A percentile compares a stretch with the other conserved stretches of the same genome.
Evolutionary conservation across 2,329 filamentous ascomycete species (phyloP).

Genomic region (Cladosporium colombiae): DNA sequence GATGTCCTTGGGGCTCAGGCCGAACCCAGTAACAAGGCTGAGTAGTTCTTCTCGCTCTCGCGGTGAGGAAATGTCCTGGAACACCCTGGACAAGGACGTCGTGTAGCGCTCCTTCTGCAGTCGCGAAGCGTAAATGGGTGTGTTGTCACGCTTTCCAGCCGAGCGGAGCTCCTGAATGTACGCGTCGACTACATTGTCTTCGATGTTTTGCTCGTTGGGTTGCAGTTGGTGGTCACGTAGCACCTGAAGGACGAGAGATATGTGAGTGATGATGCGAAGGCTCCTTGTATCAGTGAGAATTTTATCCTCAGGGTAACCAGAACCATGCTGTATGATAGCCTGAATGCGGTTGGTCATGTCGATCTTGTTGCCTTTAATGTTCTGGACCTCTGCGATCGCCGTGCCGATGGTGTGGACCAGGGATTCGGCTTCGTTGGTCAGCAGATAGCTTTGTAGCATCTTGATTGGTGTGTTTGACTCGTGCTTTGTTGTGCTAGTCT

Average conservation of each 20-base stretch:
- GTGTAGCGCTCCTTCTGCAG: constrained; percentile 66
- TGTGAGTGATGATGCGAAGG: constrained; percentile 49
- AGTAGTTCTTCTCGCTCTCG: constrained; percentile 69
- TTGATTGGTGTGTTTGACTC: constrained; percentile 69
- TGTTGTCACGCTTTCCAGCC: constrained; percentile 71
- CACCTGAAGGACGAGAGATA: constrained; percentile 64
- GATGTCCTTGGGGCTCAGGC: constrained; percentile 71
- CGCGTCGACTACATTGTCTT: constrained; percentile 75
- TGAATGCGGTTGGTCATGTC: constrained; percentile 30
- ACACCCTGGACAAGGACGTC: constrained; percentile 71
- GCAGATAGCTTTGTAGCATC: constrained; percentile 72
- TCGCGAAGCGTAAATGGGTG: constrained; percentile 85
- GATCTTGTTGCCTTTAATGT: constrained; percentile 29
- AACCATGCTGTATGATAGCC: constrained; percentile 14
- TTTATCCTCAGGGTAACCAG: constrained; percentile 30
- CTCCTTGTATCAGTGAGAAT: constrained; percentile 46
- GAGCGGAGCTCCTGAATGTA: constrained; percentile 81
- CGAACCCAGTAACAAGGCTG: constrained; percentile 71
- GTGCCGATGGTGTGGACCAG: constrained; percentile 47
- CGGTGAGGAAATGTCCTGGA: constrained; percentile 70
- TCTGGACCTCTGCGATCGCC: constrained; percentile 43
- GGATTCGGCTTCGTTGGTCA: constrained; percentile 59
- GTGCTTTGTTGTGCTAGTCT: constrained; percentile 54
- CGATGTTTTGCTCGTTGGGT: constrained; percentile 47
- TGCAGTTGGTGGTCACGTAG: constrained; percentile 51